phyloP scores from a whole-genome alignment of 2,329 filamentous ascomycete genomes.

The Aspergillus tanneri region DNA sequence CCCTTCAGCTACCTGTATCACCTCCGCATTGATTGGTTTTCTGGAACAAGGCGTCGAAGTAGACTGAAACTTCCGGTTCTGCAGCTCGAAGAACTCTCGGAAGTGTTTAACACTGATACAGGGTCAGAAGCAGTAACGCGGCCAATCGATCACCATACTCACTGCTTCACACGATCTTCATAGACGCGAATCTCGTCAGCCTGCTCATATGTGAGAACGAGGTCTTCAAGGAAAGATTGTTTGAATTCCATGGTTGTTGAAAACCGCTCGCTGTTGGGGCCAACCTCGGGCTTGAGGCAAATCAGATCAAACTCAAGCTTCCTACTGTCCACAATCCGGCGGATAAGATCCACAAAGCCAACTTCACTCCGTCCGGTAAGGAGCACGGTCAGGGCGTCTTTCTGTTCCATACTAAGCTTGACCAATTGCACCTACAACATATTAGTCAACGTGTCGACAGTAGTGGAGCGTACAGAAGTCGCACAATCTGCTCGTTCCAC shows the following conservation, averaged over 20 bases:
- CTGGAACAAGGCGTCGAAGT: slow-evolving; percentile 50
- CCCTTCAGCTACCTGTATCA: slow-evolving; percentile 80
- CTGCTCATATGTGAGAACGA: slow-evolving; percentile 80
- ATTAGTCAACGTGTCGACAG: slow-evolving; percentile 22
- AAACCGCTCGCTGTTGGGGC: slow-evolving; percentile 77
- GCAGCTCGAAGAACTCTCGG: slow-evolving; percentile 74
- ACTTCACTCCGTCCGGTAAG: slow-evolving; percentile 81
- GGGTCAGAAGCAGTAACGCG: slow-evolving; percentile 15
- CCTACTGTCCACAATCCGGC: slow-evolving; percentile 75
- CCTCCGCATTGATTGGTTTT: slow-evolving; percentile 70
- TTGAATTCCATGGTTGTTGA: slow-evolving; percentile 88
- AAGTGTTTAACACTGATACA: slow-evolving; percentile 68
- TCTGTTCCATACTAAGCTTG: slow-evolving; percentile 74
- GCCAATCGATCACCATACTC: slow-evolving; percentile 23
- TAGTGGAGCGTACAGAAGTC: slow-evolving; percentile 36
- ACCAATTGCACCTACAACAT: slow-evolving; percentile 64
- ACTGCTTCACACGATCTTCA: slow-evolving; percentile 63
- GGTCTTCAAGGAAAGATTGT: slow-evolving; percentile 73
- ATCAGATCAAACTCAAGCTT: slow-evolving; percentile 84
- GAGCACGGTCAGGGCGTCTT: slow-evolving; percentile 79
- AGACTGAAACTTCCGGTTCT: slow-evolving; percentile 63
- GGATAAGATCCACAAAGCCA: slow-evolving; percentile 74
- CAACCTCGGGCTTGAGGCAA: slow-evolving; percentile 78
- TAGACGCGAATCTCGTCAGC: slow-evolving; percentile 77
- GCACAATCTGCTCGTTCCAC: slow-evolving; percentile 89